phyloP scores from a whole-genome alignment of 345 rosid species.

The Orychophragmus violaceus region DNA sequence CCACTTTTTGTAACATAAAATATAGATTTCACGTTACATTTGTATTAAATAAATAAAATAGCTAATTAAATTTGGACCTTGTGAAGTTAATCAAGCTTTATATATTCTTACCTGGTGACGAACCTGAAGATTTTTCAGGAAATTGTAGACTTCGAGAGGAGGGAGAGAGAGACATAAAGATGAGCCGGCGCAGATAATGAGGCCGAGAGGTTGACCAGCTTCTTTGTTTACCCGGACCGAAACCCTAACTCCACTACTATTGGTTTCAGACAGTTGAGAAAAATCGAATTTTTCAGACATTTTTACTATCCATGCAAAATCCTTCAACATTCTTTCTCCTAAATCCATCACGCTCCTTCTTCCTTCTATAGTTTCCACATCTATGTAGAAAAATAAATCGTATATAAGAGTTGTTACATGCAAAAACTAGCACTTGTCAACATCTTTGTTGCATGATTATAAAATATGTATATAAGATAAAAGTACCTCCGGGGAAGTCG shows the following conservation, averaged over 20 bases:
- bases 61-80: neutral
- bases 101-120: constrained; percentile 43
- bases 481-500: constrained; percentile 41
- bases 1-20: constrained; percentile 46
- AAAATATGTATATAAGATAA: neutral
- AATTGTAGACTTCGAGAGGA: constrained; percentile 37
- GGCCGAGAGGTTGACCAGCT: constrained; percentile 51
- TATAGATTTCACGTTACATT: neutral
- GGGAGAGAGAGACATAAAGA: constrained; percentile 68
- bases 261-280: constrained; percentile 38
- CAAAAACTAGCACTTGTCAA: neutral
- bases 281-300: constrained; percentile 47
- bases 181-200: constrained; percentile 57
- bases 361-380: constrained; percentile 31
- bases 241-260: constrained; percentile 47
- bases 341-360: constrained; percentile 47
- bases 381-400: constrained; percentile 5
- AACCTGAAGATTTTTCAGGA: constrained; percentile 36
- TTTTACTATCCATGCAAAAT: constrained; percentile 40
- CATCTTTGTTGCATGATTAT: neutral
- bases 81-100: neutral
- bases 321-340: constrained; percentile 59
- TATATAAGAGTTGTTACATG: neutral
- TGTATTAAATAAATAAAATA: neutral
- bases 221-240: constrained; percentile 35